Evolutionary conservation across 106 monocot species (phyloP), one percentile per base, ranked within the genome.

Genomic region (Ottelia alismoides): DNA sequence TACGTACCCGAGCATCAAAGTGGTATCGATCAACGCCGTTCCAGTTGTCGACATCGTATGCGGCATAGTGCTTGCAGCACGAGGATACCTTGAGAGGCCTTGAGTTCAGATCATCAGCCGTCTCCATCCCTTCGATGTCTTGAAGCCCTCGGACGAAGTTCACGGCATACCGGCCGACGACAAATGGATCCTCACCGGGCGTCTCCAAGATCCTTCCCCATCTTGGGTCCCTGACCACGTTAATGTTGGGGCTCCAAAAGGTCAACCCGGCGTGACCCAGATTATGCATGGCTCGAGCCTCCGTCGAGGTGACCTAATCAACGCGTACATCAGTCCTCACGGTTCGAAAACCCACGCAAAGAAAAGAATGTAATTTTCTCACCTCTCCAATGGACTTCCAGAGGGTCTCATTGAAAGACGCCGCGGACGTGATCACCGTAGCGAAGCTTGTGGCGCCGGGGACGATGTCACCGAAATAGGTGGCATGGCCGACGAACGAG

Each of bases 41-140:
- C 90, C 90, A 91, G 47, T 91, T 91, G 56, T 91, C 90, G 2
- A 91, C 2, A 49, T 91, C 90, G 28, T 91, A 91, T 20, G 90
- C 90, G 29, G 90, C 85, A 70, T 91, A 91, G 51, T 91, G 90
- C 78, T 91, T 91, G 73, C 90, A 91, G 52, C 90, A 91, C 6
- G 90, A 80, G 1, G 75, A 84, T 27, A 91, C 84, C 64, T 91
- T 91, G 58, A 91, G 78, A n/a, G n/a, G n/a, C n/a, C n/a, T n/a
- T n/a, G n/a, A n/a, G n/a, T n/a, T n/a, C n/a, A n/a, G n/a, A n/a
- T n/a, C n/a, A n/a, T n/a, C n/a, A n/a, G n/a, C n/a, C 49, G 20
- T 70, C 30, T 67, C 49, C 4, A 64, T 63, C 16, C 40, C n/a
- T 27, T 63, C 72, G 30, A 72, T 27, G 0, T 81, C 48, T 45